Conservation (phyloP, 768 basidiomycete genomes). For the Vararia minispora region DNA sequence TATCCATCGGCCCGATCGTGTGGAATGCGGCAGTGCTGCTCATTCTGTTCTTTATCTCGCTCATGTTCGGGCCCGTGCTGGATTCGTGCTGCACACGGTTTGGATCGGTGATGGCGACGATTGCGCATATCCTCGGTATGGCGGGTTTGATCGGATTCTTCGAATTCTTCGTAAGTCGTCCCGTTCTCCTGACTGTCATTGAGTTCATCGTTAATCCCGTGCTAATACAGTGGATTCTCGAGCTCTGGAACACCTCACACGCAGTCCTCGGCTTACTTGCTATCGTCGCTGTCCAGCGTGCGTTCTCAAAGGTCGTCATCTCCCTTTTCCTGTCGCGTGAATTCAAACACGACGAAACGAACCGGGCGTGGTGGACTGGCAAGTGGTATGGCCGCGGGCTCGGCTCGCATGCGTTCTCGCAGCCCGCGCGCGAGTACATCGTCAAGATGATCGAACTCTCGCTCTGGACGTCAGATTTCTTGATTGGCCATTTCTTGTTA, state of each 20-base stretch:
- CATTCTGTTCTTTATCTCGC: slow-evolving; percentile 78
- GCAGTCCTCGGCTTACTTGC: slow-evolving; percentile 89
- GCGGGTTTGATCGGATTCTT: slow-evolving; percentile 90
- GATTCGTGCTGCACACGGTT: slow-evolving; percentile 79
- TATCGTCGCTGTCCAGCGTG: slow-evolving; percentile 82
- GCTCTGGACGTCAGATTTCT: slow-evolving; percentile 91
- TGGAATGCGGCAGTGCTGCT: slow-evolving; percentile 88
- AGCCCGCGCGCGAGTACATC: slow-evolving; percentile 93
- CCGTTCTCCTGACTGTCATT: not conserved
- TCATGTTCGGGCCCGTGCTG: slow-evolving; percentile 89
- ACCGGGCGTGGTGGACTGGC: slow-evolving; percentile 98
- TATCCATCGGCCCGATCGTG: slow-evolving; percentile 89
- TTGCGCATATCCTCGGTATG: slow-evolving; percentile 75
- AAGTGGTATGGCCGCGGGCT: slow-evolving; percentile 95
- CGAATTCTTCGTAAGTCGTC: slow-evolving; percentile 74
- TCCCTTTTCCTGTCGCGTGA: slow-evolving; percentile 92
- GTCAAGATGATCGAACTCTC: slow-evolving; percentile 99
- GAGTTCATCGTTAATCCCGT: not conserved
- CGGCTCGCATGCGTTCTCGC: slow-evolving; percentile 85
- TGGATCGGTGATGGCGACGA: slow-evolving; percentile 84
- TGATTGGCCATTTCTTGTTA: slow-evolving; percentile 74
- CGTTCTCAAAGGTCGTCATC: slow-evolving; percentile 90
- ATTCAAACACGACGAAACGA: slow-evolving; percentile 97
- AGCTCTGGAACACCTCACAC: slow-evolving; percentile 94
- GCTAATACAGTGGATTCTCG: slow-evolving; percentile 75